These are phyloP conservation scores for Ceratocystis diversiconidia DNA, from an alignment of 2,329 filamentous ascomycete species.

Conservation along the genomic window DNA sequence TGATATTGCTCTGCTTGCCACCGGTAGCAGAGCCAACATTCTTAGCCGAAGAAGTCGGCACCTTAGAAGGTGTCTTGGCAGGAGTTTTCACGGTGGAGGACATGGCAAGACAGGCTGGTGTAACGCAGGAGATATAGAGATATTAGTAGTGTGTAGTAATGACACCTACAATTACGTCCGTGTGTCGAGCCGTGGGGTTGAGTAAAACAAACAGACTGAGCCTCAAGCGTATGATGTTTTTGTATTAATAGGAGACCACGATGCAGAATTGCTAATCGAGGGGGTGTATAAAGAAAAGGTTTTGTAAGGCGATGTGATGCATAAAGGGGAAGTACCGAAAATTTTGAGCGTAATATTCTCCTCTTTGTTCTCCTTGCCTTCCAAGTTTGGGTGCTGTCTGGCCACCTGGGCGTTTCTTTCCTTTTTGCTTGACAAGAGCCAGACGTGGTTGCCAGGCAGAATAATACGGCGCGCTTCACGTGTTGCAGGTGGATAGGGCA, in stretches of 20 bases:
- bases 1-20: conserved; percentile 31
- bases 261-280: not conserved
- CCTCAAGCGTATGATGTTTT: not conserved
- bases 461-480: not conserved
- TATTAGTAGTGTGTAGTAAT: not conserved
- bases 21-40: conserved; percentile 20
- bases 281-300: not conserved
- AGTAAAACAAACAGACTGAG: not conserved
- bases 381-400: not conserved
- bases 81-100: conserved; percentile 8
- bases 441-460: not conserved
- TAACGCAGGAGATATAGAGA: not conserved
- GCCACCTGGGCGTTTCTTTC: not conserved
- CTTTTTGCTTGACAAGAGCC: not conserved
- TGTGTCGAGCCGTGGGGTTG: not conserved
- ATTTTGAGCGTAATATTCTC: not conserved
- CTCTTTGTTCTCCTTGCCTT: not conserved
- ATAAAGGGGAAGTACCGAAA: not conserved
- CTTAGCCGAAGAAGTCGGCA: conserved; percentile 25
- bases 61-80: conserved; percentile 23
- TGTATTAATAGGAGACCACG: not conserved
- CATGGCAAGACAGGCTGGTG: not conserved
- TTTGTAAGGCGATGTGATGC: not conserved
- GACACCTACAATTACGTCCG: not conserved
- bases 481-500: not conserved